Percentiles rank a stretch among this genome's conserved stretches.
Conservation (phyloP, 2,329 filamentous ascomycete species). For the Calonectria honghensis region DNA sequence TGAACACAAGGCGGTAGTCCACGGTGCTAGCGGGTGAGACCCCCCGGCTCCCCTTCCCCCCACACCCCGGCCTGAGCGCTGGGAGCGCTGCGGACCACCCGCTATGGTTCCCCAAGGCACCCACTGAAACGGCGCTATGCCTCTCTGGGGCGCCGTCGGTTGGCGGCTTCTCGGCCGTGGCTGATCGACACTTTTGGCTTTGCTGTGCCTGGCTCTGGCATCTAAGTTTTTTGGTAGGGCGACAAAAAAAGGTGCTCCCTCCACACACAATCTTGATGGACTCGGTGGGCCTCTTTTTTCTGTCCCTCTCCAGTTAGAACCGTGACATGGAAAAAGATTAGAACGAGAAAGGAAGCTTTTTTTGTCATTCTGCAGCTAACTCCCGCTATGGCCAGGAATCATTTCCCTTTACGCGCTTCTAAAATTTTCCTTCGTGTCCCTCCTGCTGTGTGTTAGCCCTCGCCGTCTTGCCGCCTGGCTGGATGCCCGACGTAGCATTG, state of each 20-base stretch:
- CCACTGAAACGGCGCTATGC: slow-evolving; percentile 53
- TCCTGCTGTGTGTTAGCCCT: not conserved
- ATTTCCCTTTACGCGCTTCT: not conserved
- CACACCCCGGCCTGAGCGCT: slow-evolving; percentile 12
- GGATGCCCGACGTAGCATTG: slow-evolving; percentile 17
- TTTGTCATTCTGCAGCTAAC: not conserved
- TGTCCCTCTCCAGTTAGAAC: not conserved
- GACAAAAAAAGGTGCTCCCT: not conserved
- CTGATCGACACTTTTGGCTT: not conserved
- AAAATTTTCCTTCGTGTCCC: not conserved
- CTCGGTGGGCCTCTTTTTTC: not conserved
- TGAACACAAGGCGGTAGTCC: slow-evolving; percentile 28
- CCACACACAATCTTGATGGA: not conserved
- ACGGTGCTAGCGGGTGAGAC: not conserved
- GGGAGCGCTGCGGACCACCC: slow-evolving; percentile 46
- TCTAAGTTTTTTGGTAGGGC: not conserved
- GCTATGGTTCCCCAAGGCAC: slow-evolving; percentile 39
- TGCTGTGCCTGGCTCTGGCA: not conserved
- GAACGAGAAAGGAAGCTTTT: slow-evolving; percentile 1
- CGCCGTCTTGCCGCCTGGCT: not conserved
- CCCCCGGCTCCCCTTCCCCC: not conserved
- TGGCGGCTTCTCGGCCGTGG: slow-evolving; percentile 2
- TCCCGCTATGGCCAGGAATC: not conserved
- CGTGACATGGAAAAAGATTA: slow-evolving; percentile 3
- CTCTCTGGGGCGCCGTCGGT: slow-evolving; percentile 15